Conservation (phyloP, 495 filamentous ascomycete genomes). For the Podospora sp. region DNA sequence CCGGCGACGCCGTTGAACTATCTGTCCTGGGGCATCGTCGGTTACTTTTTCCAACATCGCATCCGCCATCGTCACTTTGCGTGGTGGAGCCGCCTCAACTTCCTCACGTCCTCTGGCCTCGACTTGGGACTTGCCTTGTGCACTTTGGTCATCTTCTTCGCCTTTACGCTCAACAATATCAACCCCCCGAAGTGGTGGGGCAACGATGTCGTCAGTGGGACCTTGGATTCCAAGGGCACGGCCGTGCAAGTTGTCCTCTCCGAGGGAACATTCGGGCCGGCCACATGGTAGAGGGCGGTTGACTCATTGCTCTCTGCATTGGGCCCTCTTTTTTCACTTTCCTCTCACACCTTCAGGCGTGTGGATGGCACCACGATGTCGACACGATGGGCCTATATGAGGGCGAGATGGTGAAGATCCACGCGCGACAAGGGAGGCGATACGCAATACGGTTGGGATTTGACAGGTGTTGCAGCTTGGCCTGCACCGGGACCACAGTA, state of each 20-base stretch:
- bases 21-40: conserved; percentile 68
- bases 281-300: conserved; percentile 24
- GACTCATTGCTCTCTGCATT: neutral
- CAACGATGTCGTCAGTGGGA: conserved; percentile 50
- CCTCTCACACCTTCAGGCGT: neutral
- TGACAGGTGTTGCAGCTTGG: neutral
- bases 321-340: neutral
- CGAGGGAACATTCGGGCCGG: conserved; percentile 61
- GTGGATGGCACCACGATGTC: neutral
- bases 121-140: conserved; percentile 64
- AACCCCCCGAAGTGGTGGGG: conserved; percentile 59
- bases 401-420: neutral
- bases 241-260: conserved; percentile 53
- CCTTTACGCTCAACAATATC: conserved; percentile 51
- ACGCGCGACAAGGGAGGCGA: neutral
- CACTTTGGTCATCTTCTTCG: conserved; percentile 66
- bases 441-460: neutral
- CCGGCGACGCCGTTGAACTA: conserved; percentile 72
- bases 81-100: conserved; percentile 72
- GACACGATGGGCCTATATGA: neutral
- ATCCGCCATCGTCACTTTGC: conserved; percentile 58
- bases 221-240: conserved; percentile 55
- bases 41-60: conserved; percentile 64
- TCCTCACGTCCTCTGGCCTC: conserved; percentile 62
- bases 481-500: neutral